Evolutionary conservation across 495 filamentous ascomycete species (phyloP).

Genomic region (Xylaria longipes): DNA sequence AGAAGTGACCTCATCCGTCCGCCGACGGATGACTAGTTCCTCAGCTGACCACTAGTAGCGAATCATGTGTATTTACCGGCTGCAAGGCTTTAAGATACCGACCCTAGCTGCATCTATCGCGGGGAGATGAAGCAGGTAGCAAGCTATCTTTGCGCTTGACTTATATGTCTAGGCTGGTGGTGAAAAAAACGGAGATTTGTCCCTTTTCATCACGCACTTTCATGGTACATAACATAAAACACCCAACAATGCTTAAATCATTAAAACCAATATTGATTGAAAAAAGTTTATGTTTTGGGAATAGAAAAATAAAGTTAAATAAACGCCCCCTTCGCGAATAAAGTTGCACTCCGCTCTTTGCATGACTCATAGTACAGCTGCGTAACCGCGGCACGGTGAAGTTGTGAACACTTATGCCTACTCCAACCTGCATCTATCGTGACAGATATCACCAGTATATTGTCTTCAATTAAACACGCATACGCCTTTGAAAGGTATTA

Average conservation of each 20-base stretch:
- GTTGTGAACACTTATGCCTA: not conserved
- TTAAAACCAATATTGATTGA: not conserved
- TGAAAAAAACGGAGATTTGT: not conserved
- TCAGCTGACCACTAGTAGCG: constrained; percentile 2
- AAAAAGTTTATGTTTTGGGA: not conserved
- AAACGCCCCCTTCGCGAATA: not conserved
- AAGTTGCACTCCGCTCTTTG: not conserved
- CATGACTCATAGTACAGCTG: not conserved
- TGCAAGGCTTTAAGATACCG: not conserved
- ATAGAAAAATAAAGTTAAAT: not conserved
- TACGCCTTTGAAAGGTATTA: not conserved
- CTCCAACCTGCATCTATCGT: constrained; percentile 1
- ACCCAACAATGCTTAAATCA: not conserved
- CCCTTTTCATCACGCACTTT: not conserved
- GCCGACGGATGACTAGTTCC: not conserved
- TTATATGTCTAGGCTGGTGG: not conserved
- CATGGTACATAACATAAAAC: not conserved
- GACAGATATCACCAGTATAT: not conserved
- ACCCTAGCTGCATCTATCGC: not conserved
- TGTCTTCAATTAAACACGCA: not conserved
- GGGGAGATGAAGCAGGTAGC: not conserved
- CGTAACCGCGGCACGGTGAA: not conserved
- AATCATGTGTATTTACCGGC: constrained; percentile 1
- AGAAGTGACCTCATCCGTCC: not conserved
- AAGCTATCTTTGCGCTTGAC: not conserved